Conservation (phyloP, 2,329 filamentous ascomycete genomes). For the Cucurbitaria berberidis region DNA sequence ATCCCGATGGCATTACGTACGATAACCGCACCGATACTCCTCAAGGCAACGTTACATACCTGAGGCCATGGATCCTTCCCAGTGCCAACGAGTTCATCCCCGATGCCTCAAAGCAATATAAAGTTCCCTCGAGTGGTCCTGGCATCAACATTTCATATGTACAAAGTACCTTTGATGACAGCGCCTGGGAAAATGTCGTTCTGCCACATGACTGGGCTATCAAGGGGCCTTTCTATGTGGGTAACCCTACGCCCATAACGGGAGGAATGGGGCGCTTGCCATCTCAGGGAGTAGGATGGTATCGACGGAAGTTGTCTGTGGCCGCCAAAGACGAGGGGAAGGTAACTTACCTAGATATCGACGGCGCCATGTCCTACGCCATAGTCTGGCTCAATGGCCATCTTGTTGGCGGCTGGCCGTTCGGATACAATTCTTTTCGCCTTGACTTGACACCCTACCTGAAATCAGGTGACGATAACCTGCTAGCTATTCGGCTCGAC, state of each 20-base stretch:
- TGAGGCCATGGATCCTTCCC: slow-evolving; percentile 52
- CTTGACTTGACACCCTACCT: slow-evolving; percentile 57
- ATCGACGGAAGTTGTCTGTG: slow-evolving; percentile 52
- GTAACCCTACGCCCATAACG: slow-evolving; percentile 30
- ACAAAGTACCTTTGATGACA: slow-evolving; percentile 49
- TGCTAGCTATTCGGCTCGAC: slow-evolving; percentile 59
- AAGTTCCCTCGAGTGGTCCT: slow-evolving; percentile 28
- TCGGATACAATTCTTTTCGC: slow-evolving; percentile 59
- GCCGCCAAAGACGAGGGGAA: slow-evolving; percentile 44
- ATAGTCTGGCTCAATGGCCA: slow-evolving; percentile 61
- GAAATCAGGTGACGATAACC: slow-evolving; percentile 46
- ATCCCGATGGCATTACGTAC: slow-evolving; percentile 45
- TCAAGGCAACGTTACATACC: slow-evolving; percentile 8
- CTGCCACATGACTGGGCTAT: slow-evolving; percentile 61
- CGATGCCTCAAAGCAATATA: slow-evolving; percentile 35
- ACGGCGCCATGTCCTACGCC: slow-evolving; percentile 60
- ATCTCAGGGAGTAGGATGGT: slow-evolving; percentile 62
- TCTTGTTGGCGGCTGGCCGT: slow-evolving; percentile 60
- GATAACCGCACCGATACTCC: slow-evolving; percentile 21
- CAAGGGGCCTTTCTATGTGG: slow-evolving; percentile 51
- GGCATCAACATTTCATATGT: slow-evolving; percentile 38
- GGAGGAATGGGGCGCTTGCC: slow-evolving; percentile 56
- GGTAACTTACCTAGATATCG: slow-evolving; percentile 55
- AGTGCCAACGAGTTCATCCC: slow-evolving; percentile 50
- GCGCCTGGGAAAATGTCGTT: slow-evolving; percentile 50